phyloP scores from a whole-genome alignment of 2,329 filamentous ascomycete species.

The Diaporthe velutina region DNA sequence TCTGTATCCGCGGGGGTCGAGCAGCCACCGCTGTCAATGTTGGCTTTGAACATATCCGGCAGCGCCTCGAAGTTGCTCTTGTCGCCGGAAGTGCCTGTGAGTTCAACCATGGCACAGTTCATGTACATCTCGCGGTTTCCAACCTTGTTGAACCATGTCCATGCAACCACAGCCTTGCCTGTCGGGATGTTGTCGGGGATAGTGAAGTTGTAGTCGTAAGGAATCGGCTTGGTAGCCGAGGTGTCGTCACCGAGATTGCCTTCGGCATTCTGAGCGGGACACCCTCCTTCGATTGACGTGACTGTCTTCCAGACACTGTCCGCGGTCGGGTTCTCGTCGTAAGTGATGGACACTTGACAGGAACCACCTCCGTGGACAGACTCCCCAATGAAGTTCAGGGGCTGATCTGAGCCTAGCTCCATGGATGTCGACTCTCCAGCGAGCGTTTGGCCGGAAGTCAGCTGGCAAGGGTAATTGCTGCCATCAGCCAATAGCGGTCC shows the following conservation, averaged over 20 bases:
- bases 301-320: constrained; percentile 88
- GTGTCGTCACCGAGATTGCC: constrained; percentile 69
- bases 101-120: constrained; percentile 86
- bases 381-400: constrained; percentile 75
- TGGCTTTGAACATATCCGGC: constrained; percentile 82
- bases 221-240: constrained; percentile 54
- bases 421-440: constrained; percentile 67
- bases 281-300: constrained; percentile 88
- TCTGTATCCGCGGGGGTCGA: constrained; percentile 66
- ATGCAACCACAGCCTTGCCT: constrained; percentile 86
- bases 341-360: constrained; percentile 90
- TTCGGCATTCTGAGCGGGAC: constrained; percentile 70
- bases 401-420: constrained; percentile 71
- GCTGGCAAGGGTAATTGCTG: constrained; percentile 87
- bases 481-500: constrained; percentile 72
- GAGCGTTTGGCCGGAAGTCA: constrained; percentile 60
- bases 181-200: constrained; percentile 79
- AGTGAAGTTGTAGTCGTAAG: constrained; percentile 75
- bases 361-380: constrained; percentile 92
- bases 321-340: constrained; percentile 77
- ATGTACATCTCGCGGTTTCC: constrained; percentile 98
- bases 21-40: constrained; percentile 70
- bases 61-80: constrained; percentile 70
- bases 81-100: constrained; percentile 67
- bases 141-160: constrained; percentile 95